A percentile compares a stretch with the other conserved stretches of the same genome.
phyloP scores from a whole-genome alignment of 1,284 basidiomycete genomes.

The Takashimella tepidaria region DNA sequence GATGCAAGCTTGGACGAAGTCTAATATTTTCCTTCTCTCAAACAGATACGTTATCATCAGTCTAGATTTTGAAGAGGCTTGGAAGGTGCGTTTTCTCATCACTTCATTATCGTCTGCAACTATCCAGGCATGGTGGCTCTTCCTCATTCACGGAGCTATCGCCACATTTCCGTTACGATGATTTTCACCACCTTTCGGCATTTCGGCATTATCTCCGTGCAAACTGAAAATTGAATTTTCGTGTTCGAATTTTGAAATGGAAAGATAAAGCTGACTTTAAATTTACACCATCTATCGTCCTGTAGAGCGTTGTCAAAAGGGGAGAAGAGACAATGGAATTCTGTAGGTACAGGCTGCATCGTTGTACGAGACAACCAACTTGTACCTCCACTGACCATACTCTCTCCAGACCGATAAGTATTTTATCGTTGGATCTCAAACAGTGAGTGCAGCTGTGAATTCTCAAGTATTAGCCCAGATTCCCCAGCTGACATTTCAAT shows the following conservation, averaged over 20 bases:
- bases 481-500: constrained; percentile 8
- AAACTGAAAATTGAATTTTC: constrained; percentile 9
- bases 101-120: no score
- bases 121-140: no score
- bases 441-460: not conserved
- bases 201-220: constrained; percentile 2
- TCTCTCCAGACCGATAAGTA: constrained; percentile 33
- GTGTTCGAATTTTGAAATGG: constrained; percentile 15
- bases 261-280: constrained; percentile 9
- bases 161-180: no score
- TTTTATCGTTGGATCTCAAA: constrained; percentile 1
- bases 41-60: constrained; percentile 97
- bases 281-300: constrained; percentile 22
- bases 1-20: no score
- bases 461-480: not conserved
- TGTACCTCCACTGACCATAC: constrained; percentile 7
- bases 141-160: no score
- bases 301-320: constrained; percentile 84
- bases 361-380: not conserved
- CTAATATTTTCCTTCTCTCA: no score
- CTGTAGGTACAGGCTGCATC: constrained; percentile 57
- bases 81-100: constrained; percentile 91
- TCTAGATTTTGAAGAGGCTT: constrained; percentile 96
- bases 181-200: no score
- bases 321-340: constrained; percentile 92